These are phyloP conservation scores for Zoysia matrella DNA, from an alignment of 202 grass and related monocot genomes.

Conservation along the genomic window DNA sequence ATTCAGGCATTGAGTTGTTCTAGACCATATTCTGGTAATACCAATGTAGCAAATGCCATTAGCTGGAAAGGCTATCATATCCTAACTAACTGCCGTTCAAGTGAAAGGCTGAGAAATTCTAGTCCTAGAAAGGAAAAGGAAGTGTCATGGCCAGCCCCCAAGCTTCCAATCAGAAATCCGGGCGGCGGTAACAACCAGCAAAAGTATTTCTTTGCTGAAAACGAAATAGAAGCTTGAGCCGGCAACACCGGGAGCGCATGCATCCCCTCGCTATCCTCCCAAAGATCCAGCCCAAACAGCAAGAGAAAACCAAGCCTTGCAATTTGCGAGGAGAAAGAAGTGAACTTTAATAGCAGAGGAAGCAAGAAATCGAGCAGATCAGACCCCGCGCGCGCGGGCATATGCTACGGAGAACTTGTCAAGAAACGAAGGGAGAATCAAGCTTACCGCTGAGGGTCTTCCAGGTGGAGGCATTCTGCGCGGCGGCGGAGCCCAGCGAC, in stretches of 20 bases:
- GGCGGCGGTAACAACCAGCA: neutral
- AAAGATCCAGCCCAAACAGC: slow-evolving; percentile 42
- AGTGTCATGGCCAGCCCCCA: slow-evolving; percentile 34
- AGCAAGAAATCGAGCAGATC: slow-evolving; percentile 41
- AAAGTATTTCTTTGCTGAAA: slow-evolving; percentile 3
- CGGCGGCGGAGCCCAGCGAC: slow-evolving; percentile 34
- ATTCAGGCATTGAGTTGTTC: too few species aligned
- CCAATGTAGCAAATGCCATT: slow-evolving; percentile 21
- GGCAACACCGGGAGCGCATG: neutral
- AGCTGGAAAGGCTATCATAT: slow-evolving; percentile 6
- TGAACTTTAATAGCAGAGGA: slow-evolving; percentile 1
- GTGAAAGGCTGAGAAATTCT: slow-evolving; percentile 26
- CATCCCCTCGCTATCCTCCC: slow-evolving; percentile 26
- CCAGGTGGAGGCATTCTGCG: slow-evolving; percentile 69
- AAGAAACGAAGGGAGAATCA: slow-evolving; percentile 21
- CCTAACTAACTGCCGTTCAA: slow-evolving; percentile 38
- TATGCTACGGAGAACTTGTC: neutral
- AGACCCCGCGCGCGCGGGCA: slow-evolving; percentile 22
- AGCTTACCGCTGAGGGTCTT: slow-evolving; percentile 67
- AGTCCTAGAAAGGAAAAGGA: slow-evolving; percentile 9
- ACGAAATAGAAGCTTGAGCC: slow-evolving; percentile 8
- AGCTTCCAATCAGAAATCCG: slow-evolving; percentile 44
- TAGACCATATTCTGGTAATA: too few species aligned
- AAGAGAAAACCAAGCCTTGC: neutral
- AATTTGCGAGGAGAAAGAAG: neutral